Conservation (phyloP, 1,284 basidiomycete species). For the Leccinum griseonigrum region DNA sequence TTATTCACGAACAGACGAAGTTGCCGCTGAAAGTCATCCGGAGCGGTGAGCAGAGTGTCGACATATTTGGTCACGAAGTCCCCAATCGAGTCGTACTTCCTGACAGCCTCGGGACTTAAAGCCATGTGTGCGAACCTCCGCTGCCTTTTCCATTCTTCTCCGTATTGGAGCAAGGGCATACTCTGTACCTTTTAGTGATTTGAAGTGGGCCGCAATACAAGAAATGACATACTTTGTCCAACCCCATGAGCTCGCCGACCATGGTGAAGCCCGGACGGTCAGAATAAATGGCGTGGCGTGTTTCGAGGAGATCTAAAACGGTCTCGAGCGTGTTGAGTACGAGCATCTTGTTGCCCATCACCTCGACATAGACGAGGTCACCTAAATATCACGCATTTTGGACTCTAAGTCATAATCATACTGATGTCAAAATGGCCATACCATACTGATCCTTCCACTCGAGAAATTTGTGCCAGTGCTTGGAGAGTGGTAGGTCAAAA, state of each 20-base stretch:
- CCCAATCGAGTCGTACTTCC: constrained; percentile 25
- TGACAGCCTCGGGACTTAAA: constrained; percentile 21
- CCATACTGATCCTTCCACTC: constrained; percentile 15
- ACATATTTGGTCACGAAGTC: constrained; percentile 18
- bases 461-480: constrained; percentile 10
- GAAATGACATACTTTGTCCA: constrained; percentile 23
- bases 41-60: constrained; percentile 15
- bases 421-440: not conserved
- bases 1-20: constrained; percentile 25
- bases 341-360: constrained; percentile 28
- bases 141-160: constrained; percentile 24
- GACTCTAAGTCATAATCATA: not conserved
- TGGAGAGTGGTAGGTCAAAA: constrained; percentile 9
- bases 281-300: constrained; percentile 34
- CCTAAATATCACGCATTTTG: constrained; percentile 13
- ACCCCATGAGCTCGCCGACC: constrained; percentile 36
- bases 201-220: not conserved
- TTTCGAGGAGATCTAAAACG: constrained; percentile 35
- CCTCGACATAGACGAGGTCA: constrained; percentile 28
- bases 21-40: constrained; percentile 24
- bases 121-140: constrained; percentile 26
- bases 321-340: constrained; percentile 34
- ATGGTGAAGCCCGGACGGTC: constrained; percentile 36
- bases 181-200: constrained; percentile 13
- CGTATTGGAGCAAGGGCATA: constrained; percentile 23